phyloP scores from a whole-genome alignment of 2,329 filamentous ascomycete species.

The Calonectria multiphialidica region DNA sequence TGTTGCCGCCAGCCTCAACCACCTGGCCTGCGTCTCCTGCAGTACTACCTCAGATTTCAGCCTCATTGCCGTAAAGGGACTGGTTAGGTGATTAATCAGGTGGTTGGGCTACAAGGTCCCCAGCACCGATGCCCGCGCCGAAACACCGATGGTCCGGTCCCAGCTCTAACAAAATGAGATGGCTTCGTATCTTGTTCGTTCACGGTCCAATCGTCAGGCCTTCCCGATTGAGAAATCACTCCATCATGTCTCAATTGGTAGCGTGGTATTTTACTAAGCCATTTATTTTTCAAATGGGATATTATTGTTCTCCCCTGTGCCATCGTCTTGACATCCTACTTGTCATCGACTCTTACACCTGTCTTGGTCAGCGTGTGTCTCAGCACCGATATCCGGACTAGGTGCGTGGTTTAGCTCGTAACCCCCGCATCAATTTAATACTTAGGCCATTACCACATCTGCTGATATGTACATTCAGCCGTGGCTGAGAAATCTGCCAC shows the following conservation, averaged over 20 bases:
- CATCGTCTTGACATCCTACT: not conserved
- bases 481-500: conserved; percentile 1
- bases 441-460: not conserved
- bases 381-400: not conserved
- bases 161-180: not conserved
- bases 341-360: not conserved
- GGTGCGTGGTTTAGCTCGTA: not conserved
- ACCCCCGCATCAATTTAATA: not conserved
- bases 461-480: conserved; percentile 1
- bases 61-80: not conserved
- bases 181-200: not conserved
- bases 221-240: not conserved
- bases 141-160: not conserved
- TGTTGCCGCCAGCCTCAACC: not conserved
- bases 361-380: not conserved
- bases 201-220: not conserved
- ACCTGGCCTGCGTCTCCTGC: not conserved
- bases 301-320: not conserved
- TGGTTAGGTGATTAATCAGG: not conserved
- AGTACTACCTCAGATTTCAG: not conserved
- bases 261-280: no score
- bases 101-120: not conserved
- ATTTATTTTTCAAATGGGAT: not conserved
- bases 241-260: not conserved
- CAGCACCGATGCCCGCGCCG: not conserved